Conservation (phyloP, 1,284 basidiomycete genomes). For the Fistulinella cinereoalba region DNA sequence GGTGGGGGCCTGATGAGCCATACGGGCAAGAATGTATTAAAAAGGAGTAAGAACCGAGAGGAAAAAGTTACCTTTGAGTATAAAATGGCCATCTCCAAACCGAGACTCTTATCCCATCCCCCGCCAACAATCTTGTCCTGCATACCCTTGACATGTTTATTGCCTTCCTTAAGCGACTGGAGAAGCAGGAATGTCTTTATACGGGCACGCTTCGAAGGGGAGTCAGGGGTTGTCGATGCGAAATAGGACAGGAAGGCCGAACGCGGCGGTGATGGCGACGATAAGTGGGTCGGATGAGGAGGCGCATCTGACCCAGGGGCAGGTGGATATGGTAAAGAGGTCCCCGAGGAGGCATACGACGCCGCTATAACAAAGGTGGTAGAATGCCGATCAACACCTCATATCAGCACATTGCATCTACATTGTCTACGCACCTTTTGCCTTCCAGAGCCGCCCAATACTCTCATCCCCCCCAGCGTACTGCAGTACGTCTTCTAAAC, state of each 20-base stretch:
- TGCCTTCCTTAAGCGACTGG: conserved; percentile 50
- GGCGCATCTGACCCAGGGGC: conserved; percentile 13
- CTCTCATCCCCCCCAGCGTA: conserved; percentile 50
- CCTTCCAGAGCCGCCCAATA: conserved; percentile 63
- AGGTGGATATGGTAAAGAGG: conserved; percentile 3
- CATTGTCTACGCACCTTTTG: conserved; percentile 54
- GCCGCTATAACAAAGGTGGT: conserved; percentile 36
- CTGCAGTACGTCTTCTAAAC: conserved; percentile 52
- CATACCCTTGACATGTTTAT: conserved; percentile 27
- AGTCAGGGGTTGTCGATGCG: conserved; percentile 67
- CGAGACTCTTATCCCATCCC: conserved; percentile 48
- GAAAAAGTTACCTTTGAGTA: conserved; percentile 65
- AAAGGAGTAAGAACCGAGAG: not conserved
- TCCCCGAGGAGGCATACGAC: conserved; percentile 41
- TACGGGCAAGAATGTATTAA: no score
- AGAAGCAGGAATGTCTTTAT: conserved; percentile 78
- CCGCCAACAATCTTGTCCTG: conserved; percentile 17
- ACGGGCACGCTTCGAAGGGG: conserved; percentile 66
- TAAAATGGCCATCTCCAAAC: conserved; percentile 75
- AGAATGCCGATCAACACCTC: not conserved
- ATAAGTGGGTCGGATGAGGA: not conserved
- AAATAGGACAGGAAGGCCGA: conserved; percentile 61
- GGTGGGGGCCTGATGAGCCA: conserved; percentile 50
- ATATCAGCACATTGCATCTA: not conserved
- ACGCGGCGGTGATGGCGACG: conserved; percentile 18